Evolutionary conservation across 495 filamentous ascomycete genomes (phyloP), one percentile per base, ranked within the genome.

Genomic region (Platismatia glauca): DNA sequence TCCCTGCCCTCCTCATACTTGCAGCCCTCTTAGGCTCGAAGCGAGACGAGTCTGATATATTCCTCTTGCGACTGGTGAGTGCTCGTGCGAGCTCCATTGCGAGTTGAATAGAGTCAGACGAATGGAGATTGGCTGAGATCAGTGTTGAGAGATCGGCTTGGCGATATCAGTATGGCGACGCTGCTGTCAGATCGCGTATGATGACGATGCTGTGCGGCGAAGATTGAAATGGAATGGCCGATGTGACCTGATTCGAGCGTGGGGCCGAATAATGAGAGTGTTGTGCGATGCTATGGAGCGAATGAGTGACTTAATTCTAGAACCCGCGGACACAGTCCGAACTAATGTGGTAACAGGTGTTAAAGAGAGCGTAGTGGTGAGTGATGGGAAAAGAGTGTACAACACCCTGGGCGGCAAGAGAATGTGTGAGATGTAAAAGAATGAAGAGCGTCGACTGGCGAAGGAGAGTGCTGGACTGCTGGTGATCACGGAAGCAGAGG

Each of bases 11-110:
- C 66, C 78, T 77, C 56, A 75, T 66, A 60, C 78, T 78, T 9
- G 73, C 74, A 57, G 80, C 77, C 38, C 78, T 78, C 58, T 75
- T 78, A 4, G 79, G 78, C 74, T 79, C 78, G 52, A 76, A 74
- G 3, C 74, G 71, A 16, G 78, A 78, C 35, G 78, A 72, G 50
- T 82, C 78, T 34, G 75, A 58, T 41, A 53, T 41, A 71, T 79
- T 77, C 75, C 82, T 78, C 67, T 69, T 72, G 74, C 77, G 79
- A 71, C 76, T 80, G 66, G 87, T 90, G 68, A 90, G 88, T 38
- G 86, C 87, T 71, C 88, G 77, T 41, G 83, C 79, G 67, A 90
- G 72, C 57, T 79, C 81, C 81, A 84, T 76, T 22, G 59, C 63
- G 52, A 65, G n/a, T n/a, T 60, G 48, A 68, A 66, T 46, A 63